Percentiles rank a stretch among this genome's conserved stretches.
Evolutionary conservation across 2,329 filamentous ascomycete genomes (phyloP).

Genomic region (Penicillium sp.): DNA sequence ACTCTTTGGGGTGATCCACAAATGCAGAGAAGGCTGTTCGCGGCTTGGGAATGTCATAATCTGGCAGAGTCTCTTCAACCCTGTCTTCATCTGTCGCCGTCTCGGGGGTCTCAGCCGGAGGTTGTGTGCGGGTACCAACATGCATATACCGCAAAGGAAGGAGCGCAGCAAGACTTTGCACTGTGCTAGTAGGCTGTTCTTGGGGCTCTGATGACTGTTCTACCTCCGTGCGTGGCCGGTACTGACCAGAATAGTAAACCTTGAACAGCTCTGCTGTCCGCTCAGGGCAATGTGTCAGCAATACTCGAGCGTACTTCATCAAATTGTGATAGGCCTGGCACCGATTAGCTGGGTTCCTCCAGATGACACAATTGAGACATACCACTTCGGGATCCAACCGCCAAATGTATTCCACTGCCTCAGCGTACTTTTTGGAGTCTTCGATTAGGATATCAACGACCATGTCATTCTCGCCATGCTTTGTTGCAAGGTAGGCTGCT

Average conservation of each 20-base stretch:
- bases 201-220: slow-evolving; percentile 43
- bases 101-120: slow-evolving; percentile 22
- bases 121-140: slow-evolving; percentile 42
- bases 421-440: slow-evolving; percentile 79
- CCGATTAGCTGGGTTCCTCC: slow-evolving; percentile 25
- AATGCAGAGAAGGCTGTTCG: slow-evolving; percentile 91
- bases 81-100: slow-evolving; percentile 20
- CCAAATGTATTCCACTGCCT: slow-evolving; percentile 87
- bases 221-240: slow-evolving; percentile 60
- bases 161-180: slow-evolving; percentile 76
- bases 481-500: slow-evolving; percentile 86
- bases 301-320: slow-evolving; percentile 87
- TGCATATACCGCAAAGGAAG: slow-evolving; percentile 81
- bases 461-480: slow-evolving; percentile 85
- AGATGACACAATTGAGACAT: slow-evolving; percentile 27
- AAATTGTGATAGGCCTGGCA: slow-evolving; percentile 70
- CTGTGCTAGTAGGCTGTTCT: slow-evolving; percentile 56
- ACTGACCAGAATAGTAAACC: slow-evolving; percentile 85
- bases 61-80: slow-evolving; percentile 37
- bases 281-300: slow-evolving; percentile 75
- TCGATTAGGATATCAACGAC: slow-evolving; percentile 95
- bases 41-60: slow-evolving; percentile 73
- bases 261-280: slow-evolving; percentile 82
- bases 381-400: slow-evolving; percentile 69
- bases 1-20: slow-evolving; percentile 84